A percentile compares a stretch with the other conserved stretches of the same genome.
Evolutionary conservation across 768 basidiomycete genomes (phyloP).

Genomic region (Auricularia auricula-judae): DNA sequence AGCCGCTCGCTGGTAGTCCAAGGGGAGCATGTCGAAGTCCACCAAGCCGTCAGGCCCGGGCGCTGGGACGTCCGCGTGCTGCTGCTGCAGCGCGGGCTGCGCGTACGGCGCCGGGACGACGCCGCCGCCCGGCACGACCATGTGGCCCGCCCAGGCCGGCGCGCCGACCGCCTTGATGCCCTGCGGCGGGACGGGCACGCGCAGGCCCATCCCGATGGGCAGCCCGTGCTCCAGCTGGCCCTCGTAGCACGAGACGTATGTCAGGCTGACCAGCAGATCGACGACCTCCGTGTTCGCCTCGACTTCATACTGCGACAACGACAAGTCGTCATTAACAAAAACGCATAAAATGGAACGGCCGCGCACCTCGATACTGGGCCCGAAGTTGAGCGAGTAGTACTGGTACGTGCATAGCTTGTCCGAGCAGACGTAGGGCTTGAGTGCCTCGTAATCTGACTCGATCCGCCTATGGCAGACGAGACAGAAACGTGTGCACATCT

Average conservation of each 20-base stretch:
- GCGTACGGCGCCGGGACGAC: no score
- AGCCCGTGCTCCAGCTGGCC: slow-evolving; percentile 44
- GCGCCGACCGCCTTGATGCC: not conserved
- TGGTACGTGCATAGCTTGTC: slow-evolving; percentile 57
- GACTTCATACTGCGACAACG: slow-evolving; percentile 51
- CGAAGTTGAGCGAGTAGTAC: slow-evolving; percentile 53
- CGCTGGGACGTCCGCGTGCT: not conserved
- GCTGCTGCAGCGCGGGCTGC: not conserved
- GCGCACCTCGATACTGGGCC: slow-evolving; percentile 54
- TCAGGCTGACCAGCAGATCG: slow-evolving; percentile 56
- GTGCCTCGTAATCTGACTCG: slow-evolving; percentile 38
- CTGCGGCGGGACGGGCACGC: slow-evolving; percentile 31
- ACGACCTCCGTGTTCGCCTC: slow-evolving; percentile 50
- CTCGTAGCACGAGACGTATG: slow-evolving; percentile 46
- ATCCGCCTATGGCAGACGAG: slow-evolving; percentile 62
- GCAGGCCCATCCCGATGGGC: slow-evolving; percentile 48
- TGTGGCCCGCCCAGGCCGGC: not conserved
- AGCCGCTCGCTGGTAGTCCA: slow-evolving; percentile 33
- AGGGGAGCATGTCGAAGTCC: slow-evolving; percentile 40
- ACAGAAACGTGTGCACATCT: slow-evolving; percentile 62
- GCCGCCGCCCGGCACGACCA: slow-evolving; percentile 2
- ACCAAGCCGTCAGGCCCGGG: slow-evolving; percentile 27
- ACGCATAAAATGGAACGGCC: not conserved
- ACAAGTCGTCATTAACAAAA: not conserved
- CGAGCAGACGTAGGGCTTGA: slow-evolving; percentile 67